A percentile compares a stretch with the other conserved stretches of the same genome.
phyloP scores from a whole-genome alignment of 2,329 filamentous ascomycete genomes.

The Harringtonia aguacate region DNA sequence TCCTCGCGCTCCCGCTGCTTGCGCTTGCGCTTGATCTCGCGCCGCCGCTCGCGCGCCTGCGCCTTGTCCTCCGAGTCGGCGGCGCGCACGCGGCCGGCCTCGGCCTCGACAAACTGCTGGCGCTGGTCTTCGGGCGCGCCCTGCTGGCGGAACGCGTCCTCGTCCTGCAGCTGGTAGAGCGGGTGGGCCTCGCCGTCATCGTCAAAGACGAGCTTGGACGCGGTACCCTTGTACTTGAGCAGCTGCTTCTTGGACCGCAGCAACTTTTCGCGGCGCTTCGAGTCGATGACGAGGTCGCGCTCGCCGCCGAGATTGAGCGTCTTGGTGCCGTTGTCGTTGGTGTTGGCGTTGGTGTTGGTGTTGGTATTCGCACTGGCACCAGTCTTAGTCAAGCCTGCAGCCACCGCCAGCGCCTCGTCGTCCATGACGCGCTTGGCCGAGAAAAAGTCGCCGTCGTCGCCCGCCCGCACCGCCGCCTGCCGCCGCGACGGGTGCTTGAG shows the following conservation, averaged over 20 bases:
- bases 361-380: no score
- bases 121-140: constrained; percentile 71
- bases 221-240: constrained; percentile 78
- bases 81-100: constrained; percentile 57
- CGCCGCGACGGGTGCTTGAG: no score
- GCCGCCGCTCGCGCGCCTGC: constrained; percentile 64
- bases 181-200: constrained; percentile 80
- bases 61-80: constrained; percentile 79
- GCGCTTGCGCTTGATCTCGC: constrained; percentile 63
- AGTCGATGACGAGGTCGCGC: constrained; percentile 72
- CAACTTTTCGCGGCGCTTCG: constrained; percentile 91
- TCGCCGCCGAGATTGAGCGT: constrained; percentile 55
- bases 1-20: constrained; percentile 50
- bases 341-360: no score
- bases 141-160: constrained; percentile 65
- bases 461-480: no score
- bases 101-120: constrained; percentile 65
- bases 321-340: constrained; percentile 26
- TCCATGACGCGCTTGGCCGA: constrained; percentile 80
- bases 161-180: constrained; percentile 79
- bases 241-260: constrained; percentile 91
- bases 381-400: no score
- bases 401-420: constrained; percentile 51
- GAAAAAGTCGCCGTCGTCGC: constrained; percentile 59
- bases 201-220: constrained; percentile 80